A percentile compares a stretch with the other conserved stretches of the same genome.
Conservation (phyloP, 2,329 filamentous ascomycete genomes). For the Sclerotinia spermophila region DNA sequence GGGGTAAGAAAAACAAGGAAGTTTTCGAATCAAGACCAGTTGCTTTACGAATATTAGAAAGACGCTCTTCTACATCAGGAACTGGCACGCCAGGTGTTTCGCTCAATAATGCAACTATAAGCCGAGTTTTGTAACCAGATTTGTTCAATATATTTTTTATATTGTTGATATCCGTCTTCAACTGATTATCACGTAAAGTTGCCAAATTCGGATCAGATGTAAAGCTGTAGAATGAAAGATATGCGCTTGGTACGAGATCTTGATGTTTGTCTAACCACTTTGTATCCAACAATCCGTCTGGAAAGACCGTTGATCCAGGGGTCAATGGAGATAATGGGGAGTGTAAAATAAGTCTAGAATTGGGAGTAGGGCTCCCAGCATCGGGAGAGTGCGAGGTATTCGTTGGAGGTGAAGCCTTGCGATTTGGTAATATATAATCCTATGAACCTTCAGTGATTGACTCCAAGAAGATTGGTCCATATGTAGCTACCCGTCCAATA, state of each 20-base stretch:
- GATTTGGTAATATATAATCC: constrained; percentile 52
- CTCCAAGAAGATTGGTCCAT: constrained; percentile 24
- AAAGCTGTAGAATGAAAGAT: constrained; percentile 77
- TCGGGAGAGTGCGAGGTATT: constrained; percentile 37
- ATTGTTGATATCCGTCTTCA: constrained; percentile 82
- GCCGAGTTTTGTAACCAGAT: constrained; percentile 73
- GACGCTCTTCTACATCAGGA: constrained; percentile 66
- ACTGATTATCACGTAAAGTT: constrained; percentile 77
- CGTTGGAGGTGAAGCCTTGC: constrained; percentile 50
- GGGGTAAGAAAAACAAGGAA: constrained; percentile 75
- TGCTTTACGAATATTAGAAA: constrained; percentile 73
- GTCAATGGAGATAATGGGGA: constrained; percentile 90
- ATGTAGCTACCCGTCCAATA: constrained; percentile 70
- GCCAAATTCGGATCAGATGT: constrained; percentile 68
- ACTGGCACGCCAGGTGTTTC: constrained; percentile 58
- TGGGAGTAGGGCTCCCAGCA: constrained; percentile 41
- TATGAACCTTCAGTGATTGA: constrained; percentile 40
- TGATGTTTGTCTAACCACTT: constrained; percentile 90
- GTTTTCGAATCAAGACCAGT: constrained; percentile 79
- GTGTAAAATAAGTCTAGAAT: constrained; percentile 61
- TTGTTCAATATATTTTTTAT: constrained; percentile 63
- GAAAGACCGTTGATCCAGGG: constrained; percentile 76
- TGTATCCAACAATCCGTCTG: constrained; percentile 80
- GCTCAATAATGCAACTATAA: constrained; percentile 74
- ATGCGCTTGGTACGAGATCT: constrained; percentile 72